Evolutionary conservation across 352 stramenopile species (phyloP), one percentile per base, ranked within the genome.

Genomic region (Phytophthora pini): DNA sequence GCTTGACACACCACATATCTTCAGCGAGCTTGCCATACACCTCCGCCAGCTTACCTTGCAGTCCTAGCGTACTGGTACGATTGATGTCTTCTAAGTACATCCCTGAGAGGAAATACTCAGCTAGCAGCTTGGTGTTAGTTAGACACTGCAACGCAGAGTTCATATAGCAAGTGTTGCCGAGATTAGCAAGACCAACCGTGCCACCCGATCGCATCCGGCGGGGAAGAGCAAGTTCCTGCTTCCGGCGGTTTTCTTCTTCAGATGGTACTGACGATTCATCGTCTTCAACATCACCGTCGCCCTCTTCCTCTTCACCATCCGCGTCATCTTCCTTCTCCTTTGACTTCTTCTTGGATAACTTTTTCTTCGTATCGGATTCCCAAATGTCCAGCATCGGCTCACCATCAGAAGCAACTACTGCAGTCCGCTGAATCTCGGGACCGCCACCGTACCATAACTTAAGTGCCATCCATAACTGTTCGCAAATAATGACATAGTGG

Each of bases 161-260:
- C 85, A 98, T 97, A 73, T 98, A 98, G 74, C 95, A 98, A 43
- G 95, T 98, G 74, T 98, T 98, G 38, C 95, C 94, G 7, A 98
- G 81, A 72, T 98, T 98, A 15, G 86, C 82, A 2, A 96, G 67
- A 5, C 88, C 88, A 32, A 93, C 81, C 0, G 82, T 93, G 1
- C 86, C 88, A 26, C 88, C 86, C 8, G 82, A 80, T 27, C 88
- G 82, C 84, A 96, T 92, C 4, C 85, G 78, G 1, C 86, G 82
- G 22, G 82, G 84, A 31, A 93, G 61, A n/a, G 80, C 74, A 2
- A 92, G 74, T 27, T 80, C 65, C 27, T 93, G 74, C 24, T 79
- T 83, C 27, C 74, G 77, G 29, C 69, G 74, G 48, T 69, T 79
- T 34, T 87, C 82, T n/a, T 87, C 80, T 57, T 91, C 80, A 10